Evolutionary conservation across 208 protist species (phyloP).

Genomic region (Trypanosoma melophagium): DNA sequence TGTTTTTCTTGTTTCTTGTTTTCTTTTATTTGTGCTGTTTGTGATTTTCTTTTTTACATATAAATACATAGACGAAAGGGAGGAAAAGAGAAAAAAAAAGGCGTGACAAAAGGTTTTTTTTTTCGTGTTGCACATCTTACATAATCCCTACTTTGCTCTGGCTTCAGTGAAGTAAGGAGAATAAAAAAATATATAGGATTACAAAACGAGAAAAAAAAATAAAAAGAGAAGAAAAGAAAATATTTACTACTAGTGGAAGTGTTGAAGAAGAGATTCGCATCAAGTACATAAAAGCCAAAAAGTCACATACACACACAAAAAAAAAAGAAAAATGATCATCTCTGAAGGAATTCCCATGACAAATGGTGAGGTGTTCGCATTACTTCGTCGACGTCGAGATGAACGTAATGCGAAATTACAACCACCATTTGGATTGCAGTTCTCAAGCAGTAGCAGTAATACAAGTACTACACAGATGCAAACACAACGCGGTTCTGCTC

Average conservation of each 20-base stretch:
- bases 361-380: conserved; percentile 75
- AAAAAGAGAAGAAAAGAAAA: no score
- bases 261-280: background rate
- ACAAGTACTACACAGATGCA: conserved; percentile 3
- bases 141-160: no score
- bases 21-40: no score
- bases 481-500: conserved; percentile 3
- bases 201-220: no score
- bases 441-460: conserved; percentile 17
- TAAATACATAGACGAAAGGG: no score
- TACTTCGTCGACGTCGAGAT: conserved; percentile 77
- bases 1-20: background rate
- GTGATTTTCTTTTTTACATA: no score
- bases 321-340: conserved; percentile 33
- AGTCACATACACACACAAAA: background rate
- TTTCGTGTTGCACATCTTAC: no score
- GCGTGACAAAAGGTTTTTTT: no score
- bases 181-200: no score
- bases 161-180: no score
- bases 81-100: no score
- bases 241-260: conserved; percentile 7
- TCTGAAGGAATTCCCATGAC: conserved; percentile 74
- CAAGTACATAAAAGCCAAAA: background rate
- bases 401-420: conserved; percentile 63
- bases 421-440: conserved; percentile 70